phyloP scores from a whole-genome alignment of 108 stramenopile species.

The Nannochloropsis salina region DNA sequence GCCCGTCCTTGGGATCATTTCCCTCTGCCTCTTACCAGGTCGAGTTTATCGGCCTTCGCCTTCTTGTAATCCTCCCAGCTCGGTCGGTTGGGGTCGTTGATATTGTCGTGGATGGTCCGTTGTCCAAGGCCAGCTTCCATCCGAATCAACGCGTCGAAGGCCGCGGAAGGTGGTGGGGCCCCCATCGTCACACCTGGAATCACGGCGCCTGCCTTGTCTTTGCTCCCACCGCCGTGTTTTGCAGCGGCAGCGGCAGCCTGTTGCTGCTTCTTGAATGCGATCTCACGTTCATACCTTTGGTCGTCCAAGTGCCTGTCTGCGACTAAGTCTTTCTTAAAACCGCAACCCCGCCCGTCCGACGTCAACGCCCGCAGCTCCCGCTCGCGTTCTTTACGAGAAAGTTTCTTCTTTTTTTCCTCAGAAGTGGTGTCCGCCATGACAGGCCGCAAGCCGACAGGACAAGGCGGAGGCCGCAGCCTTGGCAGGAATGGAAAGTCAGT shows the following conservation, averaged over 20 bases:
- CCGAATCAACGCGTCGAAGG: conserved; percentile 90
- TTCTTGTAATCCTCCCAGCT: conserved; percentile 97
- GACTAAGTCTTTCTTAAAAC: conserved; percentile 36
- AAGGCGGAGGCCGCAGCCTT: no score
- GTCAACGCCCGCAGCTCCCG: conserved; percentile 39
- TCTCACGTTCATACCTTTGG: conserved; percentile 44
- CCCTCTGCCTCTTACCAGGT: conserved; percentile 56
- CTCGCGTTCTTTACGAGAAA: conserved; percentile 42
- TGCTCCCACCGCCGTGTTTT: conserved; percentile 31
- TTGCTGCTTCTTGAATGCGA: conserved; percentile 38
- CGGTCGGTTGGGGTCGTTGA: conserved; percentile 85
- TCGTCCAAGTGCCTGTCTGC: conserved; percentile 43
- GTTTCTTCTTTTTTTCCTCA: conserved; percentile 37
- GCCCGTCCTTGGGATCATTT: neutral
- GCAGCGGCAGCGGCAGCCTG: neutral
- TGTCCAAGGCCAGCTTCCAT: conserved; percentile 80
- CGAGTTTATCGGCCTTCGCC: conserved; percentile 87
- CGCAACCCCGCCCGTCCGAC: conserved; percentile 24
- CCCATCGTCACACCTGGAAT: neutral
- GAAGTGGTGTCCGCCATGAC: neutral
- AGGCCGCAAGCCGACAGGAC: neutral
- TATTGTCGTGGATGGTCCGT: conserved; percentile 82
- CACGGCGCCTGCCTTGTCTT: conserved; percentile 29
- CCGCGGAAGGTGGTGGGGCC: conserved; percentile 51
- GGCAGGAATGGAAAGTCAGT: no score